Base-by-base conservation (phyloP, 768 basidiomycete species). In the Naematelia encephala region DNA sequence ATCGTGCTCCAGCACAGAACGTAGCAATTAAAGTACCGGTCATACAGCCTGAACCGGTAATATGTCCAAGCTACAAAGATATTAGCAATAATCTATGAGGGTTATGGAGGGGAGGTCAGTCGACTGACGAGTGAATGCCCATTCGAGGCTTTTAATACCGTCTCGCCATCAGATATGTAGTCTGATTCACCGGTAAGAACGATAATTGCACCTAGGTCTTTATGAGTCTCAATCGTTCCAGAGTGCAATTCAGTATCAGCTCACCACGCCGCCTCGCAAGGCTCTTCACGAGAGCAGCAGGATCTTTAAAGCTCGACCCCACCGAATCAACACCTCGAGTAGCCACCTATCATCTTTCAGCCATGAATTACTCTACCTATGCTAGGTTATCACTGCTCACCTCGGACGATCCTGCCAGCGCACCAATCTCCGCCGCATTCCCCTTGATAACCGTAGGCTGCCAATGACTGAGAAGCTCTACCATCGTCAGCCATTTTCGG, bases 391-490 rank as follows among this genome's bases (percentile, higher is more conserved):
- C 73, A n/a, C n/a, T n/a, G n/a, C n/a, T 45, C 46, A 88, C 91
- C 80, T 93, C 93, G 13, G 75, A 75, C 0, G 88, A 88, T n/a
- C 86, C 82, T 1, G 86, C 84, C 10, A 94, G 74, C 0, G 87
- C 83, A 0, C 86, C 90, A 21, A 97, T 85, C 78, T 97, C 93
- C 0, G 71, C 78, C 0, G 90, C 88, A 70, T 97, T 96, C 2
- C 92, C 92, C 77, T 97, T 97, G 77, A 97, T 92, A 21, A 94
- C 88, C 16, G 87, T 86, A 11, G 87, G 85, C 76, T 93, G 91
- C 84, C 88, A 94, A 22, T 79, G 77, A 58, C 87, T 80, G 19
- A 94, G 77, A 12, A 94, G 80, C 56, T 85, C 89, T 85, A 73
- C 50, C 25, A 5, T 3, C 23, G 44, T 21, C 21, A 52, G 46